A percentile compares a stretch with the other conserved stretches of the same genome.
phyloP scores from a whole-genome alignment of 2,329 filamentous ascomycete species.

The Hymenoscyphus albidus region DNA sequence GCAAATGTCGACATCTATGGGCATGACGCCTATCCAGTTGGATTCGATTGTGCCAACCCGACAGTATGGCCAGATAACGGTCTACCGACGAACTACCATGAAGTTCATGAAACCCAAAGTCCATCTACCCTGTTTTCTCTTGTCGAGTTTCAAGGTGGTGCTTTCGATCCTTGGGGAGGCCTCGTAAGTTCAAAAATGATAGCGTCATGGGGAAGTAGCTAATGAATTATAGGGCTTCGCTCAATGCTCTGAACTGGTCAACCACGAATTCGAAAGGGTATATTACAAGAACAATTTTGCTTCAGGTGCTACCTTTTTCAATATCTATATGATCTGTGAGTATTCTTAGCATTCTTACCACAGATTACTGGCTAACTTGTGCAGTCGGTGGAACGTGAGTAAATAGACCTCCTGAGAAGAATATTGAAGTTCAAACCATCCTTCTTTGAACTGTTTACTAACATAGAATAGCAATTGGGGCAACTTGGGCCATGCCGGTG shows the following conservation, averaged over 20 bases:
- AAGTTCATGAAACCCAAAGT: constrained; percentile 55
- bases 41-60: constrained; percentile 45
- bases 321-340: constrained; percentile 65
- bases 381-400: constrained; percentile 60
- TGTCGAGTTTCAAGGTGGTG: constrained; percentile 62
- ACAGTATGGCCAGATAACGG: constrained; percentile 54
- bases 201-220: neutral
- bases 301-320: constrained; percentile 64
- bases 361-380: constrained; percentile 44
- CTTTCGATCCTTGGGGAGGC: constrained; percentile 73
- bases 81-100: constrained; percentile 54
- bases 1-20: constrained; percentile 37
- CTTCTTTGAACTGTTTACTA: neutral
- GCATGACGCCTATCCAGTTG: constrained; percentile 43
- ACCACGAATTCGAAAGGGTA: constrained; percentile 71
- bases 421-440: neutral
- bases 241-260: constrained; percentile 61
- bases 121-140: constrained; percentile 63
- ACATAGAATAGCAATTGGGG: constrained; percentile 60
- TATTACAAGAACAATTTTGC: constrained; percentile 75
- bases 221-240: constrained; percentile 50
- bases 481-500: constrained; percentile 65
- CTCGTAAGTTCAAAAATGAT: constrained; percentile 28
- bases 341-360: neutral
- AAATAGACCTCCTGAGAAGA: neutral